These are phyloP conservation scores for Globisporangium nodosum DNA, from an alignment of 352 stramenopile species.

Conservation along the genomic window DNA sequence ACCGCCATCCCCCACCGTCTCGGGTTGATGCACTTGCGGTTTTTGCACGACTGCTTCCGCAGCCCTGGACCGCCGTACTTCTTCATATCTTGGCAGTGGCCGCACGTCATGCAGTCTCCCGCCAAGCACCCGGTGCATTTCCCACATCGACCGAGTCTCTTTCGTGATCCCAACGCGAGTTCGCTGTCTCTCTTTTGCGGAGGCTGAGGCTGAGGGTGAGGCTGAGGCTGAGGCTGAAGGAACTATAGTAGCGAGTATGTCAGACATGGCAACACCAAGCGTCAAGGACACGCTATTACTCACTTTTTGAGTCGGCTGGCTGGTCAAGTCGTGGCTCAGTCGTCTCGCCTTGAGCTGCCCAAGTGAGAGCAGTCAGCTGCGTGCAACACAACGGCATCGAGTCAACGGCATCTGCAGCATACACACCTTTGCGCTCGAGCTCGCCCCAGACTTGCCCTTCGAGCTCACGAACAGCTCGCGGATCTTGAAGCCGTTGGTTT, in stretches of 20 bases:
- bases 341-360: constrained; percentile 4
- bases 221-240: no score
- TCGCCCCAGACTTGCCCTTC: background rate
- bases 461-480: constrained; percentile 5
- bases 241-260: background rate
- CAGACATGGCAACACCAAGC: background rate
- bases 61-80: constrained; percentile 84
- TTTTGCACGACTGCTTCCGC: constrained; percentile 86
- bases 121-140: constrained; percentile 72
- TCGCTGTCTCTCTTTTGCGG: constrained; percentile 31
- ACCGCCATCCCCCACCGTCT: constrained; percentile 46
- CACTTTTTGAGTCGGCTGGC: constrained; percentile 6
- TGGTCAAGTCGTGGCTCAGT: constrained; percentile 9
- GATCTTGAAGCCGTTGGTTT: constrained; percentile 1
- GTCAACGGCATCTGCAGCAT: background rate
- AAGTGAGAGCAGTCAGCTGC: background rate
- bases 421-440: constrained; percentile 6
- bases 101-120: constrained; percentile 84
- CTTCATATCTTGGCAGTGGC: constrained; percentile 87
- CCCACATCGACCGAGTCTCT: constrained; percentile 73
- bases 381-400: background rate
- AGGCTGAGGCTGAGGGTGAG: background rate
- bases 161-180: constrained; percentile 31
- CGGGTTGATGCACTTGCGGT: constrained; percentile 76
- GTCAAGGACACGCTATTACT: background rate